phyloP scores from a whole-genome alignment of 306 rosid species.

The Cucurbita argyrosperma region DNA sequence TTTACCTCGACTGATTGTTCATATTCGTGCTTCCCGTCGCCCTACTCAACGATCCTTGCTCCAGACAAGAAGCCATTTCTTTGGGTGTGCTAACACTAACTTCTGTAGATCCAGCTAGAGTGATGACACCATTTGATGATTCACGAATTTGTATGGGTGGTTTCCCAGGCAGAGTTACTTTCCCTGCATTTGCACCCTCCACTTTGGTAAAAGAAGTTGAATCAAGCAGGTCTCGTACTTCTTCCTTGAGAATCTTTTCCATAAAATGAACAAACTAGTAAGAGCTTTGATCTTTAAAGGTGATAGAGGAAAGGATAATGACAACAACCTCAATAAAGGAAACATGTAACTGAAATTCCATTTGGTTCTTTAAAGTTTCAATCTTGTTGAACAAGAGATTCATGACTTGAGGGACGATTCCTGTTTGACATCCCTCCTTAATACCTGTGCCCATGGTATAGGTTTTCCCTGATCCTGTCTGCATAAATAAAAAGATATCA shows the following conservation, averaged over 20 bases:
- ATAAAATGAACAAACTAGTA: slow-evolving; percentile 6
- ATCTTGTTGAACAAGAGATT: slow-evolving; percentile 74
- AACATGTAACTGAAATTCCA: slow-evolving; percentile 87
- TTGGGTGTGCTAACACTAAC: slow-evolving; percentile 61
- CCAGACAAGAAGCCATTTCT: slow-evolving; percentile 96
- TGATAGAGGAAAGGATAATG: not conserved
- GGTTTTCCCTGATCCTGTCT: slow-evolving; percentile 99
- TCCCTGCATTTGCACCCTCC: slow-evolving; percentile 72
- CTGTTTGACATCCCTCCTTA: slow-evolving; percentile 64
- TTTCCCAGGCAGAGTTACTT: slow-evolving; percentile 58
- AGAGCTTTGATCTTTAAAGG: slow-evolving; percentile 11
- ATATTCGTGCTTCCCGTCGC: slow-evolving; percentile 99
- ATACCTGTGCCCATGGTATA: slow-evolving; percentile 99
- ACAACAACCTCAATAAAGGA: slow-evolving; percentile 86
- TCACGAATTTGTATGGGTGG: slow-evolving; percentile 98
- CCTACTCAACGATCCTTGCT: slow-evolving; percentile 88
- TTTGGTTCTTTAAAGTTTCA: slow-evolving; percentile 60
- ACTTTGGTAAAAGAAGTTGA: slow-evolving; percentile 52
- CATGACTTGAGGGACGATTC: slow-evolving; percentile 93
- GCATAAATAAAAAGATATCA: slow-evolving; percentile 37
- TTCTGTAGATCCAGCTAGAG: slow-evolving; percentile 97
- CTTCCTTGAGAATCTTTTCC: slow-evolving; percentile 89
- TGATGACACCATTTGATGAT: slow-evolving; percentile 93
- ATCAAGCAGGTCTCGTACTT: slow-evolving; percentile 93
- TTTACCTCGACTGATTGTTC: slow-evolving; percentile 96